phyloP scores from a whole-genome alignment of 192 early-diverging fungal genomes.

The Oehlia diaphana region DNA sequence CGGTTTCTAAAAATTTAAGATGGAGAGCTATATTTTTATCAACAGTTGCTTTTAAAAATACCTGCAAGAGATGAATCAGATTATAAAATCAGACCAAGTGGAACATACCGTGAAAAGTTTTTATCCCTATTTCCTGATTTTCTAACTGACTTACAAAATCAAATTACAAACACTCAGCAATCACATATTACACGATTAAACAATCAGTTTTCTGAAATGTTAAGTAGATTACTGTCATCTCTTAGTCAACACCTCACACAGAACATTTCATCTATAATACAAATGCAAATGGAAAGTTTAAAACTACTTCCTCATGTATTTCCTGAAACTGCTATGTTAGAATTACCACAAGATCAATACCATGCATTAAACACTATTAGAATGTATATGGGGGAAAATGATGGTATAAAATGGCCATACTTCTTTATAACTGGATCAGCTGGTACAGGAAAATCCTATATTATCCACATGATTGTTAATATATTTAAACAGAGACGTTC shows the following conservation, averaged over 20 bases:
- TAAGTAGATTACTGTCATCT: not conserved
- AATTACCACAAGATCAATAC: no score
- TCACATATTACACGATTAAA: not conserved
- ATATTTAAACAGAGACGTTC: not conserved
- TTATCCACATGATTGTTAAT: not conserved
- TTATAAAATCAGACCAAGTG: not conserved
- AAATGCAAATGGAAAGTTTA: not conserved
- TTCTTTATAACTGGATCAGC: not conserved
- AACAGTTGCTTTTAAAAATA: not conserved
- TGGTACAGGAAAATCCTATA: constrained; percentile 11
- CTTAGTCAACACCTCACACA: not conserved
- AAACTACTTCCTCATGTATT: no score
- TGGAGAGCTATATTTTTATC: not conserved
- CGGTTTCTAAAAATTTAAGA: not conserved
- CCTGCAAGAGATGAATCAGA: no score
- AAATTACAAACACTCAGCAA: not conserved
- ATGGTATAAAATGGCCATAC: not conserved
- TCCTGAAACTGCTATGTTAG: not conserved
- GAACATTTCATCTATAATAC: not conserved
- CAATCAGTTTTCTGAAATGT: not conserved
- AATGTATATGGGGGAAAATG: not conserved
- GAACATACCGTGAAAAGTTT: not conserved
- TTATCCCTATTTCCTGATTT: not conserved
- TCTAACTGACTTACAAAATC: not conserved
- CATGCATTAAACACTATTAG: not conserved